A percentile compares a stretch with the other conserved stretches of the same genome.
These are phyloP conservation scores for Aspergillus sp. DNA, from an alignment of 2,329 filamentous ascomycete genomes.

Conservation along the genomic window DNA sequence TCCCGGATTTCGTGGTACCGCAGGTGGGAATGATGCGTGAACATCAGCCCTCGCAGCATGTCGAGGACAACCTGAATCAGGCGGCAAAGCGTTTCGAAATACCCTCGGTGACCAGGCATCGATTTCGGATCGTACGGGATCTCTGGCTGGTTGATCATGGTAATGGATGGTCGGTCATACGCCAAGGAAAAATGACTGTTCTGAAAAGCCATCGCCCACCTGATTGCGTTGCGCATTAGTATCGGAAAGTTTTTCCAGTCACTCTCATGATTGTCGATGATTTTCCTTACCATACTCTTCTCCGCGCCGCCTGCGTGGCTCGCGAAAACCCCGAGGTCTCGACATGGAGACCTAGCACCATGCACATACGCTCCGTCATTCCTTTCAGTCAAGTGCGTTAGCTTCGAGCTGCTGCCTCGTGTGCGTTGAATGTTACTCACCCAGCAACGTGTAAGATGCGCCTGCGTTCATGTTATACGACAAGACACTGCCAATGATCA, in stretches of 20 bases:
- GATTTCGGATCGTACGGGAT: constrained; percentile 53
- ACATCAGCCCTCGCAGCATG: constrained; percentile 56
- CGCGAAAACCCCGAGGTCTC: constrained; percentile 53
- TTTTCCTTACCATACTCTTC: constrained; percentile 38
- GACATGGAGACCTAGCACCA: constrained; percentile 60
- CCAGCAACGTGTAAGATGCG: constrained; percentile 62
- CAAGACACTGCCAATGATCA: constrained; percentile 64
- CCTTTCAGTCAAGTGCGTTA: constrained; percentile 16
- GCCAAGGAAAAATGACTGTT: constrained; percentile 63
- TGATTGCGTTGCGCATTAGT: constrained; percentile 2
- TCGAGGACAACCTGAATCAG: constrained; percentile 54
- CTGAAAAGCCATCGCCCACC: constrained; percentile 62
- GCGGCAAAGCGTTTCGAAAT: constrained; percentile 59
- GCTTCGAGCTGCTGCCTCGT: neutral
- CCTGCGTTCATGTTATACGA: constrained; percentile 67
- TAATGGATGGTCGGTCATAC: constrained; percentile 58
- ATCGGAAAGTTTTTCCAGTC: neutral
- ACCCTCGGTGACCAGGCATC: constrained; percentile 54
- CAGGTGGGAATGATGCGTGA: constrained; percentile 49
- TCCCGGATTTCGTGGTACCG: constrained; percentile 55
- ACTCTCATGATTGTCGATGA: neutral
- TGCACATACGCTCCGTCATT: constrained; percentile 51
- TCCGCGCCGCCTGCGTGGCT: constrained; percentile 43
- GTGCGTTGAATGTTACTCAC: constrained; percentile 32
- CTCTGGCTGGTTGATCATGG: constrained; percentile 51